A percentile compares a stretch with the other conserved stretches of the same genome.
Evolutionary conservation across 768 basidiomycete genomes (phyloP).

Genomic region (Sutorius australiensis): DNA sequence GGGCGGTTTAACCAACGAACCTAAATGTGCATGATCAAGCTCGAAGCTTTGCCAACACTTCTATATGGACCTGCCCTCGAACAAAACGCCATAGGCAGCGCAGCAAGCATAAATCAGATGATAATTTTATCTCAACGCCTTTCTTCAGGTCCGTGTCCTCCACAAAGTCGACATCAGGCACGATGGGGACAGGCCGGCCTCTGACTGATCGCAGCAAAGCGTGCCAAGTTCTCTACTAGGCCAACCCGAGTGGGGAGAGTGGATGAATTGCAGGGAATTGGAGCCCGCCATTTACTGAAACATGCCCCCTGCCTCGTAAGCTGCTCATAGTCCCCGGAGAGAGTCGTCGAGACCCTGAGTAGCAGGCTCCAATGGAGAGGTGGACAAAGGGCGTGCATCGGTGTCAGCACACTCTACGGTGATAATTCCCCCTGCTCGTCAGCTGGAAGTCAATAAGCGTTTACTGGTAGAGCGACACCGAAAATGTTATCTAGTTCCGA

Average conservation of each 20-base stretch:
- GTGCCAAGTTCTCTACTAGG: conserved; percentile 45
- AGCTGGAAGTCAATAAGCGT: conserved; percentile 49
- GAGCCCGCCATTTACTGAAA: conserved; percentile 52
- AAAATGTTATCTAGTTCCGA: conserved; percentile 42
- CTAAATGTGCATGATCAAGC: conserved; percentile 22
- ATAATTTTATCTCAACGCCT: conserved; percentile 46
- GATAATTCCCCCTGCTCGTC: conserved; percentile 42
- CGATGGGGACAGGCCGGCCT: conserved; percentile 51
- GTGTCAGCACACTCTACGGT: conserved; percentile 50
- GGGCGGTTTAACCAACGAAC: conserved; percentile 49
- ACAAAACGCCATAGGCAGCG: conserved; percentile 42
- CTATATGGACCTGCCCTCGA: conserved; percentile 38
- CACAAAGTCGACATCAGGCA: conserved; percentile 50
- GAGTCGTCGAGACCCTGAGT: conserved; percentile 50
- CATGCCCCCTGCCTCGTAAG: conserved; percentile 43
- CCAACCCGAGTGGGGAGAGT: conserved; percentile 40
- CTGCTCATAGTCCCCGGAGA: conserved; percentile 39
- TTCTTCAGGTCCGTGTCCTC: conserved; percentile 44
- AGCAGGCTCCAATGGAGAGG: conserved; percentile 42
- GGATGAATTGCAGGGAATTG: conserved; percentile 42
- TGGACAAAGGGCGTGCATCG: conserved; percentile 43
- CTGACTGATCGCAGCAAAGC: conserved; percentile 49
- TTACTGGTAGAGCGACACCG: conserved; percentile 47
- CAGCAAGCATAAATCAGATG: conserved; percentile 44
- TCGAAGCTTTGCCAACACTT: background rate